Evolutionary conservation across 352 stramenopile species (phyloP).

Genomic region (Globisporangium solare): DNA sequence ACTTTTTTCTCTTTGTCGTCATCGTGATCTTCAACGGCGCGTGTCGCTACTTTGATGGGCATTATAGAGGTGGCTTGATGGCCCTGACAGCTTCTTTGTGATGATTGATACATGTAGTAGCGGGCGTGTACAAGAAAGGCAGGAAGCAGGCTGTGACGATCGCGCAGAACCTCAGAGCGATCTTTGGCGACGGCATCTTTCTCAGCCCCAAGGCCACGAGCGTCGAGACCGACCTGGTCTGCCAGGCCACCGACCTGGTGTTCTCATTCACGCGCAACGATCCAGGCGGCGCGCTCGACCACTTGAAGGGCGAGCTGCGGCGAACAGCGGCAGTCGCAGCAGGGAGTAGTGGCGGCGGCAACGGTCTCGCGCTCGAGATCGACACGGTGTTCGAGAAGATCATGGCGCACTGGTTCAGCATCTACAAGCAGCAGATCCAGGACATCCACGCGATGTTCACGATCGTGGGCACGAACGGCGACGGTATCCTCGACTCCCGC

Average conservation of each 20-base stretch:
- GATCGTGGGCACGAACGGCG: slow-evolving; percentile 61
- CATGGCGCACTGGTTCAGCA: slow-evolving; percentile 73
- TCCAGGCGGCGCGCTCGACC: slow-evolving; percentile 27
- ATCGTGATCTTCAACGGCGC: slow-evolving; percentile 77
- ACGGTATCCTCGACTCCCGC: slow-evolving; percentile 65
- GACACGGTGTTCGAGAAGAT: slow-evolving; percentile 71
- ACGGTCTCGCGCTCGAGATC: slow-evolving; percentile 33
- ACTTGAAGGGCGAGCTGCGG: slow-evolving; percentile 55
- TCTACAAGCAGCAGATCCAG: slow-evolving; percentile 74
- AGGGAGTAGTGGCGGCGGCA: not conserved
- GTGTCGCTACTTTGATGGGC: not conserved
- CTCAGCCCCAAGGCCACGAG: slow-evolving; percentile 43
- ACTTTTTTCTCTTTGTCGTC: slow-evolving; percentile 76
- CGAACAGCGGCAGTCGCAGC: not conserved
- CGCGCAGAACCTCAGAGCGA: slow-evolving; percentile 60
- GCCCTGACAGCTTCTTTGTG: slow-evolving; percentile 1
- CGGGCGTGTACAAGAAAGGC: slow-evolving; percentile 62
- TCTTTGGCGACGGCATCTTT: slow-evolving; percentile 69
- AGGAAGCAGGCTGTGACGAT: slow-evolving; percentile 62
- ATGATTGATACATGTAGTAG: slow-evolving; percentile 17
- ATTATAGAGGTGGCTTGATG: slow-evolving; percentile 3
- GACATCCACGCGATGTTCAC: slow-evolving; percentile 75
- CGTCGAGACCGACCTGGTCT: slow-evolving; percentile 57
- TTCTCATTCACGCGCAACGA: slow-evolving; percentile 64
- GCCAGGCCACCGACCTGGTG: slow-evolving; percentile 62